Evolutionary conservation across 345 rosid species (phyloP).

Genomic region (Jatropha curcas): DNA sequence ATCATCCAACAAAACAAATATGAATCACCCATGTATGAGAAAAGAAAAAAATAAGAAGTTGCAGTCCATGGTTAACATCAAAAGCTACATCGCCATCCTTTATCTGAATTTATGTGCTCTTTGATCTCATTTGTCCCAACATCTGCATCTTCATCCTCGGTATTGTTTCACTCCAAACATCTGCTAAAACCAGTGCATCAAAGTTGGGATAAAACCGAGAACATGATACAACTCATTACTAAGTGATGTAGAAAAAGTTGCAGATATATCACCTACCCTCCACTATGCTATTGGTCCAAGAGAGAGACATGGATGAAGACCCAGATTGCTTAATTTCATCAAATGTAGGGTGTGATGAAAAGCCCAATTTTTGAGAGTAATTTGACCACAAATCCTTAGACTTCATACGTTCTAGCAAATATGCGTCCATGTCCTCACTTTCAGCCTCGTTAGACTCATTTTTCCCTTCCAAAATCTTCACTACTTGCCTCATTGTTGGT

Average conservation of each 20-base stretch:
- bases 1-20: neutral
- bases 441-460: conserved; percentile 42
- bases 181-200: conserved; percentile 17
- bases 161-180: conserved; percentile 4
- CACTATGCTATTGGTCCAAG: conserved; percentile 38
- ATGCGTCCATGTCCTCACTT: conserved; percentile 51
- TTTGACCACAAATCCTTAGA: conserved; percentile 33
- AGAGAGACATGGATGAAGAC: conserved; percentile 42
- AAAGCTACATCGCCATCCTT: neutral
- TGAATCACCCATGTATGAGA: neutral
- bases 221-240: neutral
- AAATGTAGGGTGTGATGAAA: conserved; percentile 50
- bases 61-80: neutral
- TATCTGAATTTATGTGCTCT: conserved; percentile 2
- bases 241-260: neutral
- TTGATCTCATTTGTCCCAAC: conserved; percentile 10
- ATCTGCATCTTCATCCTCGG: conserved; percentile 13
- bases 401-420: conserved; percentile 44
- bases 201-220: neutral
- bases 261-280: conserved; percentile 45
- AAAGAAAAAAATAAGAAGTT: neutral
- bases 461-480: conserved; percentile 57
- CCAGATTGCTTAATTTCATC: conserved; percentile 35
- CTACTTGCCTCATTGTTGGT: conserved; percentile 79
- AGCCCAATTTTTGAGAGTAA: conserved; percentile 28